Conservation (phyloP, 2,329 filamentous ascomycete genomes). For the Fusarium xylarioides region DNA sequence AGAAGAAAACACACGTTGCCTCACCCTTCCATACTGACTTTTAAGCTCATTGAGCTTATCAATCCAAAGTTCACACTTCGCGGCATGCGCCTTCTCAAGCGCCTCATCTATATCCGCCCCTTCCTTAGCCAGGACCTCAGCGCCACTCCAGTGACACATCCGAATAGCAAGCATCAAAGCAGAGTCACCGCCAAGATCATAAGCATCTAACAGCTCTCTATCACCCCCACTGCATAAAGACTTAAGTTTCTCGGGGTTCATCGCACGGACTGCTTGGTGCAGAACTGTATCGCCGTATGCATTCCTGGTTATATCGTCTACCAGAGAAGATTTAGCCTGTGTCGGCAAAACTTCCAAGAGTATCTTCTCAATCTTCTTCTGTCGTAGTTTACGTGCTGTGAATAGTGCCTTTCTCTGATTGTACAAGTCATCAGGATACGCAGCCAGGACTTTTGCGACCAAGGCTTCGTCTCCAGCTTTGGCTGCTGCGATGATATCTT, state of each 20-base stretch:
- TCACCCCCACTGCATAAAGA: not conserved
- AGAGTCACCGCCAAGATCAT: not conserved
- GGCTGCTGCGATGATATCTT: not conserved
- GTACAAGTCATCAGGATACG: not conserved
- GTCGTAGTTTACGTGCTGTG: fast-evolving
- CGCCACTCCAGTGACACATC: not conserved
- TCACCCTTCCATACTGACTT: fast-evolving
- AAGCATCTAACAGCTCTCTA: not conserved
- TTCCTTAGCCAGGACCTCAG: fast-evolving
- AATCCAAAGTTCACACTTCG: not conserved
- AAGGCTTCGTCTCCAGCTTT: not conserved
- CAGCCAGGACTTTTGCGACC: not conserved
- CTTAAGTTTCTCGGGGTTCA: fast-evolving
- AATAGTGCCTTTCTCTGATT: not conserved
- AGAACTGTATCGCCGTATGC: not conserved
- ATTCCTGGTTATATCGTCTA: not conserved
- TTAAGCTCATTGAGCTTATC: not conserved
- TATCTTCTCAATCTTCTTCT: not conserved
- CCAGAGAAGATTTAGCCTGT: fast-evolving
- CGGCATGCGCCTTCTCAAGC: fast-evolving
- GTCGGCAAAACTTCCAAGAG: fast-evolving
- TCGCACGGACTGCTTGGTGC: not conserved
- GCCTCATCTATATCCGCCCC: not conserved
- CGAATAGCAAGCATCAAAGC: not conserved
- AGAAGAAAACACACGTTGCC: fast-evolving